Conservation (phyloP, 2,329 filamentous ascomycete genomes). For the Sporothrix brasiliensis region DNA sequence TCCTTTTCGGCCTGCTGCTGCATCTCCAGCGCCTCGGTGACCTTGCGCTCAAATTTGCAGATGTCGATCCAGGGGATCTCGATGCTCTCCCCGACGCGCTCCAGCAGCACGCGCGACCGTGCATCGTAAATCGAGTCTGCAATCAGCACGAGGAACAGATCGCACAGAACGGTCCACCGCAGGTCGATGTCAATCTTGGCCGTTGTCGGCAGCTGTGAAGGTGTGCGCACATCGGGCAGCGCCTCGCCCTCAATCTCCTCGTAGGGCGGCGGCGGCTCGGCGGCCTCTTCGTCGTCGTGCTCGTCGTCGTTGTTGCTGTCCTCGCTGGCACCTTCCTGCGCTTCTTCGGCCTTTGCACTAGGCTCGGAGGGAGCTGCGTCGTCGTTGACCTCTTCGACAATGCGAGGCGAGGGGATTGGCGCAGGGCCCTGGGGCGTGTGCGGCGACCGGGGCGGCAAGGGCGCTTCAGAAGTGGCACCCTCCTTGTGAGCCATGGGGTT, state of each 20-base stretch:
- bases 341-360: slow-evolving; percentile 4
- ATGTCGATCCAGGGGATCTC: slow-evolving; percentile 90
- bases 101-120: slow-evolving; percentile 80
- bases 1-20: slow-evolving; percentile 92
- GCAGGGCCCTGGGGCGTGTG: neutral
- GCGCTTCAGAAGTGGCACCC: neutral
- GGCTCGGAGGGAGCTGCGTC: neutral
- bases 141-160: slow-evolving; percentile 92
- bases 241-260: slow-evolving; percentile 68
- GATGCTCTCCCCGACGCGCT: slow-evolving; percentile 78
- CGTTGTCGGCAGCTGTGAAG: slow-evolving; percentile 78
- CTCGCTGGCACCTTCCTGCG: neutral
- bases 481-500: slow-evolving; percentile 75
- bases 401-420: neutral
- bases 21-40: slow-evolving; percentile 97
- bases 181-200: slow-evolving; percentile 93
- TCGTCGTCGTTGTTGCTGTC: slow-evolving; percentile 38
- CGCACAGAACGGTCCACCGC: slow-evolving; percentile 94
- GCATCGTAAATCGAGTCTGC: slow-evolving; percentile 94
- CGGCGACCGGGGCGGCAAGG: slow-evolving; percentile 13
- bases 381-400: slow-evolving; percentile 28
- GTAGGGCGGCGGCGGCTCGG: slow-evolving; percentile 61
- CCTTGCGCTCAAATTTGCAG: slow-evolving; percentile 93
- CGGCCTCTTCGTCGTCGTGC: slow-evolving; percentile 47
- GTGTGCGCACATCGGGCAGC: slow-evolving; percentile 76